These are phyloP conservation scores for Forsythia viridissima DNA, from an alignment of 257 asterid species.

Conservation along the genomic window DNA sequence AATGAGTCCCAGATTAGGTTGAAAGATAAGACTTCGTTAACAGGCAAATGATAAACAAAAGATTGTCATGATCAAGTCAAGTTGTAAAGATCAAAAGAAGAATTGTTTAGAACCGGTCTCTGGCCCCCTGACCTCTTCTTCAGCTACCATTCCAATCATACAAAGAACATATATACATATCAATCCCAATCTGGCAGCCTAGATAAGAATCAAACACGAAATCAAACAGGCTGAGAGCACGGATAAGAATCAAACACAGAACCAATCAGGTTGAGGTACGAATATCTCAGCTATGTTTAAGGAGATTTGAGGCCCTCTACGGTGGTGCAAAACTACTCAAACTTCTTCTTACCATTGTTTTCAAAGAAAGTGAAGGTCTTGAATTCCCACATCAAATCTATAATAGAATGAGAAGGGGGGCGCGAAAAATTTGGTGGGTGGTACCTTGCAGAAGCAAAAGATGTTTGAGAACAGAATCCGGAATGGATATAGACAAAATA, in stretches of 20 bases:
- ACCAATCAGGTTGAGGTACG: background rate
- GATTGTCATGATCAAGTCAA: conserved; percentile 40
- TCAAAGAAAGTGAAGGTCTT: background rate
- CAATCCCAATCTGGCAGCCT: background rate
- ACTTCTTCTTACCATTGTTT: background rate
- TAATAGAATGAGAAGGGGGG: background rate
- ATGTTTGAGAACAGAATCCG: conserved; percentile 31
- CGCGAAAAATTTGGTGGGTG: conserved; percentile 15
- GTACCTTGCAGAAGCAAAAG: conserved; percentile 30
- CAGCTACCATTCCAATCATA: conserved; percentile 35
- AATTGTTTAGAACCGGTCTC: conserved; percentile 20
- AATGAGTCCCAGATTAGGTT: conserved; percentile 3
- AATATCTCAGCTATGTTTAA: background rate
- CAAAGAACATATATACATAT: background rate
- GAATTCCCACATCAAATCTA: background rate
- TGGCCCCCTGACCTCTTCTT: conserved; percentile 10
- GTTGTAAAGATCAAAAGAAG: conserved; percentile 41
- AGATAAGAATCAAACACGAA: background rate
- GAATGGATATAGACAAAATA: conserved; percentile 40
- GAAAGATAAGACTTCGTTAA: conserved; percentile 19
- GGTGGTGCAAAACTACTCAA: background rate
- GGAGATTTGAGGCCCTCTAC: background rate
- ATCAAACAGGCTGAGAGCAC: background rate
- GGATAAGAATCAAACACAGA: background rate
- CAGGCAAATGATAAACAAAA: conserved; percentile 18